These are phyloP conservation scores for Mortierella sp. DNA, from an alignment of 371 early-diverging fungal genomes.

Conservation along the genomic window DNA sequence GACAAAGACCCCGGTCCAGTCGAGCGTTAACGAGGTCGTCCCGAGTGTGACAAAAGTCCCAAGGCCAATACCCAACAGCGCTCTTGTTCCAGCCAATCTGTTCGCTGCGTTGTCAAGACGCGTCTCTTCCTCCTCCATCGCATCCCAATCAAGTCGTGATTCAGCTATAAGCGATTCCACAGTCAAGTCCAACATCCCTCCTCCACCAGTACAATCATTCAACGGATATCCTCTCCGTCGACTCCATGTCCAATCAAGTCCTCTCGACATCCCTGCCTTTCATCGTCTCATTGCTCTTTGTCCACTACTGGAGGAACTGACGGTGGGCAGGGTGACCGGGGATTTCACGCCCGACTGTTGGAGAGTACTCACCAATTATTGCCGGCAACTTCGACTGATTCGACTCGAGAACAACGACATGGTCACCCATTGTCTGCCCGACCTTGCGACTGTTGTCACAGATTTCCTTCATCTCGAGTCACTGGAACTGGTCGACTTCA, in stretches of 20 bases:
- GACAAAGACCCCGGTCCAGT: neutral
- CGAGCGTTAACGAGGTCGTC: neutral
- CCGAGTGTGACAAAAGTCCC: neutral
- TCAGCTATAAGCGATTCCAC: neutral
- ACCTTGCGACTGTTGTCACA: neutral
- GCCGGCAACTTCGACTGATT: neutral
- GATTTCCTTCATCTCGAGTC: neutral
- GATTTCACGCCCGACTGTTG: neutral
- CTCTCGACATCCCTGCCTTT: neutral
- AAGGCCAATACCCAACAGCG: neutral
- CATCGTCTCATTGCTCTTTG: neutral
- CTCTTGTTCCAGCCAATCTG: neutral
- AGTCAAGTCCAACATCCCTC: neutral
- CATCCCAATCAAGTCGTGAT: neutral
- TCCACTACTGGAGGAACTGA: neutral
- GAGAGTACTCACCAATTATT: neutral
- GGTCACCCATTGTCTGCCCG: neutral
- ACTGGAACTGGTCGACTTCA: neutral
- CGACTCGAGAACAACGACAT: neutral
- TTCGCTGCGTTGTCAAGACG: neutral
- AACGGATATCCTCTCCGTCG: neutral
- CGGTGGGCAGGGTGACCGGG: neutral
- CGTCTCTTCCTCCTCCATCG: neutral
- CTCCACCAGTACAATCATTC: neutral
- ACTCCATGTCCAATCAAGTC: neutral